A percentile compares a stretch with the other conserved stretches of the same genome.
Evolutionary conservation across 2,329 filamentous ascomycete species (phyloP).

Genomic region (Aureobasidium namibiae): DNA sequence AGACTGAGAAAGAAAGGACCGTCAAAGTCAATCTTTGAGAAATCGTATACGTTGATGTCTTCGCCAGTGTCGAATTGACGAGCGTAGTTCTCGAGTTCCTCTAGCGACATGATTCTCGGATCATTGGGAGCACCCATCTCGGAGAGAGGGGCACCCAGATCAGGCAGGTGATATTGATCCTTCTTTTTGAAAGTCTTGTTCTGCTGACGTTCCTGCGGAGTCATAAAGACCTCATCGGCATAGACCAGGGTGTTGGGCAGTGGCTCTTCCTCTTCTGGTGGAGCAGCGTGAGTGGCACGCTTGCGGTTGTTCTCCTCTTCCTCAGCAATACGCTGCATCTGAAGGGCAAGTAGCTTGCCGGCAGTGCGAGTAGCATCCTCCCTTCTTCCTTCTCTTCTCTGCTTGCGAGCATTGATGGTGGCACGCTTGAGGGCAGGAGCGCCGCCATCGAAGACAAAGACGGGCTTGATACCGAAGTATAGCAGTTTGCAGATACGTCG

Average conservation of each 20-base stretch:
- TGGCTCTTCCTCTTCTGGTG: constrained; percentile 53
- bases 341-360: constrained; percentile 81
- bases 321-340: constrained; percentile 85
- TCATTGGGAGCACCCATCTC: constrained; percentile 87
- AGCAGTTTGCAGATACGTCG: constrained; percentile 95
- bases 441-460: constrained; percentile 97
- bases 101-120: constrained; percentile 89
- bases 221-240: constrained; percentile 81
- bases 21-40: constrained; percentile 97
- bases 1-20: constrained; percentile 90
- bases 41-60: constrained; percentile 81
- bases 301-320: constrained; percentile 67
- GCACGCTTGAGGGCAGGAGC: constrained; percentile 85
- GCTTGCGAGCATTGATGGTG: constrained; percentile 73
- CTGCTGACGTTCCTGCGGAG: constrained; percentile 62
- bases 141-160: constrained; percentile 67
- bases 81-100: constrained; percentile 90
- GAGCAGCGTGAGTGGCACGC: constrained; percentile 29
- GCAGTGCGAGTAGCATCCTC: constrained; percentile 92
- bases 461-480: constrained; percentile 90
- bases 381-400: constrained; percentile 73
- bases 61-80: constrained; percentile 86
- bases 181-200: constrained; percentile 78
- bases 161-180: constrained; percentile 91
- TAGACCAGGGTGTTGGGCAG: constrained; percentile 74